Evolutionary conservation across 2,329 filamentous ascomycete genomes (phyloP).

Genomic region (Venturia aucupariae): DNA sequence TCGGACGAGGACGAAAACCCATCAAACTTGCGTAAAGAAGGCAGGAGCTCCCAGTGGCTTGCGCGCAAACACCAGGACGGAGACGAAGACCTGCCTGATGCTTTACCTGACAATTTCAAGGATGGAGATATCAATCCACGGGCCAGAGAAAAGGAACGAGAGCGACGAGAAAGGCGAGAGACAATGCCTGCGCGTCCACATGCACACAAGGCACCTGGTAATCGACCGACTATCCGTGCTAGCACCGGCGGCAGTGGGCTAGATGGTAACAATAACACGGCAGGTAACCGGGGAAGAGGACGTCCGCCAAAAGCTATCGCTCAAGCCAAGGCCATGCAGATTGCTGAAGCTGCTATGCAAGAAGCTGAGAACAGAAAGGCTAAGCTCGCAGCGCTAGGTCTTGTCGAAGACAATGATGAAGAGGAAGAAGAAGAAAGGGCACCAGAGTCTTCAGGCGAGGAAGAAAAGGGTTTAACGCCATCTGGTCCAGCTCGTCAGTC

Average conservation of each 20-base stretch:
- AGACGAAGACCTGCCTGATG: slow-evolving; percentile 33
- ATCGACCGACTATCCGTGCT: slow-evolving; percentile 20
- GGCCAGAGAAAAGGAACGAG: slow-evolving; percentile 20
- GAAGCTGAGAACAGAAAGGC: slow-evolving; percentile 27
- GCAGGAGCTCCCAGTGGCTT: slow-evolving; percentile 32
- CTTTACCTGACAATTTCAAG: slow-evolving; percentile 33
- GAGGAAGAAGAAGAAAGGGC: slow-evolving; percentile 18
- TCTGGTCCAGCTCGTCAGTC: slow-evolving; percentile 18
- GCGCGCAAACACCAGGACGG: slow-evolving; percentile 29
- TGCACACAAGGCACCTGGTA: slow-evolving; percentile 17
- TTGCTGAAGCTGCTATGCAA: slow-evolving; percentile 19
- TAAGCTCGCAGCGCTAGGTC: slow-evolving; percentile 24
- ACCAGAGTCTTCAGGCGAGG: slow-evolving; percentile 21
- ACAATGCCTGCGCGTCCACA: slow-evolving; percentile 21
- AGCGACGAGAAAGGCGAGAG: slow-evolving; percentile 22
- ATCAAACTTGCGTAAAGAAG: slow-evolving; percentile 17
- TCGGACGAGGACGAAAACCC: slow-evolving; percentile 29
- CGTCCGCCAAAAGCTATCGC: slow-evolving; percentile 18
- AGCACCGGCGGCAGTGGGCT: slow-evolving; percentile 6
- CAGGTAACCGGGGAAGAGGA: background rate
- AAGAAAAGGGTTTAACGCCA: slow-evolving; percentile 17
- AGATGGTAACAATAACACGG: background rate
- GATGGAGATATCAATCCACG: slow-evolving; percentile 26
- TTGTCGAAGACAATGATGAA: slow-evolving; percentile 20
- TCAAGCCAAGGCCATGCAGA: slow-evolving; percentile 10